Percentiles rank a stretch among this genome's conserved stretches.
phyloP scores from a whole-genome alignment of 2,329 filamentous ascomycete species.

The Hypocreales sp. region DNA sequence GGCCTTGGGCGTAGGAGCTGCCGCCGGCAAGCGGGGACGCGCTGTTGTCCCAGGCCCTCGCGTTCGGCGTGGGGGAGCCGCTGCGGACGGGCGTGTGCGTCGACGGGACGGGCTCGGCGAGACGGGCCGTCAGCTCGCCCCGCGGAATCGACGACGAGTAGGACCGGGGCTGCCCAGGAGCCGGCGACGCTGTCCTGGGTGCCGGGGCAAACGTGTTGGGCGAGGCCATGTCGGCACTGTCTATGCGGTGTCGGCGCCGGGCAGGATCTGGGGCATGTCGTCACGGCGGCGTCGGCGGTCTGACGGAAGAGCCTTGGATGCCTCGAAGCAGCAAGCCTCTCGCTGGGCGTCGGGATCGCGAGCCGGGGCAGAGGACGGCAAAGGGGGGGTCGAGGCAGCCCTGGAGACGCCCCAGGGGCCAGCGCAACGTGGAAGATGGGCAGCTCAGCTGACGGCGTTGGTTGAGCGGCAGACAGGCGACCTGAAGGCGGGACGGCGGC shows the following conservation, averaged over 20 bases:
- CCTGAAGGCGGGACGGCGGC: too few relatives aligned
- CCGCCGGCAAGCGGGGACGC: conserved; percentile 53
- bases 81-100: conserved; percentile 21
- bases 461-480: too few relatives aligned
- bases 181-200: conserved; percentile 30
- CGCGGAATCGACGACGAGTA: conserved; percentile 38
- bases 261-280: conserved; percentile 1
- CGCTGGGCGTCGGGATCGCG: too few relatives aligned
- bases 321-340: too few relatives aligned
- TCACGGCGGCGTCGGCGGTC: too few relatives aligned
- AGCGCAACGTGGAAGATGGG: too few relatives aligned
- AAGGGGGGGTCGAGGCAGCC: too few relatives aligned
- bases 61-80: conserved; percentile 15
- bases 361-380: too few relatives aligned
- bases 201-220: conserved; percentile 20
- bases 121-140: conserved; percentile 43
- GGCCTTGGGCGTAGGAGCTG: conserved; percentile 51
- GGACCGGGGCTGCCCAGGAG: conserved; percentile 27
- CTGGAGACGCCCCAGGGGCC: too few relatives aligned
- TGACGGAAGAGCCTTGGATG: too few relatives aligned
- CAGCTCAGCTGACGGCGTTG: too few relatives aligned
- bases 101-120: conserved; percentile 39
- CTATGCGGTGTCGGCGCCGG: conserved; percentile 2
- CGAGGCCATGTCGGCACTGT: conserved; percentile 20
- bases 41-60: conserved; percentile 21